Conservation (phyloP, 768 basidiomycete genomes). For the Cantharellus cinnabarinus region DNA sequence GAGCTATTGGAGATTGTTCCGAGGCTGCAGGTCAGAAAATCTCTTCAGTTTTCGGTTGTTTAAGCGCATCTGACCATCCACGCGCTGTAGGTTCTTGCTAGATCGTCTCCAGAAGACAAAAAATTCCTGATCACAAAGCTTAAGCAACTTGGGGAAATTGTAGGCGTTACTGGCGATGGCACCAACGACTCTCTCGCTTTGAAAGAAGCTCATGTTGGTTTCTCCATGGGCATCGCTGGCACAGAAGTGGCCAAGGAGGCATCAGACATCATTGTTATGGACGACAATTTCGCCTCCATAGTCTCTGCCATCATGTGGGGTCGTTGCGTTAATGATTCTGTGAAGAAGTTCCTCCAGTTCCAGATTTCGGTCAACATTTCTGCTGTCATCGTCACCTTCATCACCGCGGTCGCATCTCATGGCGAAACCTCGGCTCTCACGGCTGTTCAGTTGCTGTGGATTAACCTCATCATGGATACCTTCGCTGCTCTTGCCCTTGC, state of each 20-base stretch:
- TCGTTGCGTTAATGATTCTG: conserved; percentile 93
- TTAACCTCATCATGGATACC: conserved; percentile 98
- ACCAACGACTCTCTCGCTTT: conserved; percentile 96
- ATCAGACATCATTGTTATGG: conserved; percentile 96
- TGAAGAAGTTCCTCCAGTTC: conserved; percentile 94
- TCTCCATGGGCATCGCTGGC: conserved; percentile 90
- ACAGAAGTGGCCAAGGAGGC: conserved; percentile 99
- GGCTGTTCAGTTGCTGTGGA: conserved; percentile 94
- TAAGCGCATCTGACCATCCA: neutral
- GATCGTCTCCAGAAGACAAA: conserved; percentile 96
- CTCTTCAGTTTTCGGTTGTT: neutral
- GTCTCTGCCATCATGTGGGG: conserved; percentile 99
- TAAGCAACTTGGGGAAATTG: conserved; percentile 69
- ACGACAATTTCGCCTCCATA: conserved; percentile 90
- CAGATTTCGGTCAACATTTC: conserved; percentile 88
- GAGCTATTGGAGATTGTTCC: conserved; percentile 75
- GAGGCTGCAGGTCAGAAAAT: conserved; percentile 37
- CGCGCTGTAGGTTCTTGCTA: conserved; percentile 47
- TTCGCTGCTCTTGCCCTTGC: conserved; percentile 96
- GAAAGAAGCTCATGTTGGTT: conserved; percentile 89
- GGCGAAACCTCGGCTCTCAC: conserved; percentile 70
- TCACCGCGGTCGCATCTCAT: conserved; percentile 65
- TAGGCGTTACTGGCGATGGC: conserved; percentile 93
- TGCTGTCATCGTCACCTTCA: conserved; percentile 83
- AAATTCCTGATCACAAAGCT: conserved; percentile 78